Evolutionary conservation across 2,329 filamentous ascomycete species (phyloP), one percentile per base, ranked within the genome.

Genomic region (Penicillium glabrum): DNA sequence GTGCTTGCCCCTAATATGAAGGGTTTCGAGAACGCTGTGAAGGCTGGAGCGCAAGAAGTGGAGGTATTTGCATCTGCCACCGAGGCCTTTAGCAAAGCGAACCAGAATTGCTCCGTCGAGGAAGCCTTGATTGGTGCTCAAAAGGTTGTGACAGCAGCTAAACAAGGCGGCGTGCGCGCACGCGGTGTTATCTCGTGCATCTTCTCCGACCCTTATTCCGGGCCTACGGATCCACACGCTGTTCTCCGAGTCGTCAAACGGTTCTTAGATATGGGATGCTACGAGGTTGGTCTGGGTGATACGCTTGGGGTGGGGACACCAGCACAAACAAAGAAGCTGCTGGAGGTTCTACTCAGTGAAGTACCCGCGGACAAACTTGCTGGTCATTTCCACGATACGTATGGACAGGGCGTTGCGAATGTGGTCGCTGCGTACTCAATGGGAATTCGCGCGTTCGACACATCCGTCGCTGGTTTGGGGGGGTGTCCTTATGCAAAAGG

Each of bases 371-470:
- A 87, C 66, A 87, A 90, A 66, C 76, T 96, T 11, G 90, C 90
- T 0, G 86, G 93, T 77, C 91, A 96, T 73, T 93, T 96, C 68
- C 91, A 96, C 73, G 90, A 96, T 69, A 96, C 91, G 1, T 95
- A 92, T 69, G 91, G 90, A 1, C 89, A 92, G 77, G 91, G 90
- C 1, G 79, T 93, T n/a, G 88, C 91, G 10, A 96, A 96, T 69
- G 88, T 87, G 6, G 86, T 89, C 10, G 86, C 93, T 0, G 87
- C 88, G 39, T 82, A 95, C 29, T 88, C 91, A 69, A 86, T 89
- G 64, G 91, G 91, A 0, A 83, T 96, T 44, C 79, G 89, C 33
- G 89, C 84, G 0, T 95, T 96, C 70, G 91, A 96, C 69, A 85
- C 84, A 61, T 89, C 89, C 52, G 89, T 95, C 1, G 89, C 85